These are phyloP conservation scores for Collybia mongolica DNA, from an alignment of 768 basidiomycete genomes.

Conservation along the genomic window DNA sequence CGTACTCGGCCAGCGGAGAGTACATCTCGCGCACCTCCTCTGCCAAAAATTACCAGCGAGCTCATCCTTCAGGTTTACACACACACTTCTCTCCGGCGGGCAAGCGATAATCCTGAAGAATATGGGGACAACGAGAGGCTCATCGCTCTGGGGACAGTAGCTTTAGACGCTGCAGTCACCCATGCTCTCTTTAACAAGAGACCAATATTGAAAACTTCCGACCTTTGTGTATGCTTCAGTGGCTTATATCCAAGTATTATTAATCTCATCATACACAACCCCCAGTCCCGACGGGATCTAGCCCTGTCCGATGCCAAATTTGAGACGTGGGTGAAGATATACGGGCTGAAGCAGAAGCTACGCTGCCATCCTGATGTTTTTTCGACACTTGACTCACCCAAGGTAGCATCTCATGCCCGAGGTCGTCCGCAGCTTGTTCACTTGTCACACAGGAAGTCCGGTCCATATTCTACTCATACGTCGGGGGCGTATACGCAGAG, in stretches of 20 bases:
- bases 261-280: not conserved
- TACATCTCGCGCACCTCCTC: conserved; percentile 27
- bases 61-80: conserved; percentile 68
- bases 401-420: conserved; percentile 32
- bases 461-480: conserved; percentile 62
- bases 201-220: conserved; percentile 46
- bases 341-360: conserved; percentile 46
- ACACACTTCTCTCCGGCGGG: conserved; percentile 59
- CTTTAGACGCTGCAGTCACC: conserved; percentile 47
- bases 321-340: conserved; percentile 47
- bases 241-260: not conserved
- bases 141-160: conserved; percentile 45
- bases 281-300: conserved; percentile 28
- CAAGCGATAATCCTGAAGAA: conserved; percentile 30
- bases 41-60: conserved; percentile 50
- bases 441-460: conserved; percentile 47
- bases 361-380: conserved; percentile 42
- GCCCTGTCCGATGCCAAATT: conserved; percentile 42
- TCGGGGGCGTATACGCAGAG: conserved; percentile 61
- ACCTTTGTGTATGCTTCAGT: conserved; percentile 48
- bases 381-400: conserved; percentile 29
- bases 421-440: conserved; percentile 1
- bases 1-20: conserved; percentile 12
- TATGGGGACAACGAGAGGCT: conserved; percentile 60
- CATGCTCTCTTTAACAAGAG: conserved; percentile 45